phyloP scores from a whole-genome alignment of 306 rosid species.

The Adenanthera pavonina region DNA sequence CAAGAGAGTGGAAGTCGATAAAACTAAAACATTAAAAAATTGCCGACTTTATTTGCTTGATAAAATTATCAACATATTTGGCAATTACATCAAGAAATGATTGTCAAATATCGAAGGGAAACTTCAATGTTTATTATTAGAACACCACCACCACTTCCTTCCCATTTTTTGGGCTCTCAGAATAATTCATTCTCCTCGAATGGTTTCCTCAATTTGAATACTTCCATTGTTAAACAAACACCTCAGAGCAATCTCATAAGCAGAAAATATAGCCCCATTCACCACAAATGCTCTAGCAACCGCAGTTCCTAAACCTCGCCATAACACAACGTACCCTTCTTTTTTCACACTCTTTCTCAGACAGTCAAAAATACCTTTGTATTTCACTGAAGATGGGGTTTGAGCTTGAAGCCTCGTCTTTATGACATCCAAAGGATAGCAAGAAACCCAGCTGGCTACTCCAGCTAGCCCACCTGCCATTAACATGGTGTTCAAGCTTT shows the following conservation, averaged over 20 bases:
- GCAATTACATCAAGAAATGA: conserved; percentile 13
- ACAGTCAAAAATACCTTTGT: conserved; percentile 71
- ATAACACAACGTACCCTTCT: conserved; percentile 69
- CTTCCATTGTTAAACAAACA: conserved; percentile 55
- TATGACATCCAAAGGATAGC: conserved; percentile 83
- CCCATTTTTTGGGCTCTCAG: neutral
- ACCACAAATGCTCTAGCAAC: conserved; percentile 82
- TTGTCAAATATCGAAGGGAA: conserved; percentile 10
- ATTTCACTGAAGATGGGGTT: conserved; percentile 53
- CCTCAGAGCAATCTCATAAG: conserved; percentile 79
- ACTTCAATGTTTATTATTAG: neutral
- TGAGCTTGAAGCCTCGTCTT: conserved; percentile 86
- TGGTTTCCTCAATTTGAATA: conserved; percentile 48
- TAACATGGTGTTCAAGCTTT: conserved; percentile 70
- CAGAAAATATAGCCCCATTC: conserved; percentile 82
- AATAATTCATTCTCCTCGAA: conserved; percentile 30
- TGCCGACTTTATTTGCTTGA: neutral
- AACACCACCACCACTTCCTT: neutral
- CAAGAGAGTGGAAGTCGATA: neutral
- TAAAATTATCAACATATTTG: neutral
- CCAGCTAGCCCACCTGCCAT: conserved; percentile 85
- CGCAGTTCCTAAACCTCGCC: conserved; percentile 87
- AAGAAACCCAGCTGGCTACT: conserved; percentile 80
- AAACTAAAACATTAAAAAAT: neutral
- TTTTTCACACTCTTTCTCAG: conserved; percentile 58